Conservation (phyloP, 2,329 filamentous ascomycete genomes). For the Colletotrichum plurivorum region DNA sequence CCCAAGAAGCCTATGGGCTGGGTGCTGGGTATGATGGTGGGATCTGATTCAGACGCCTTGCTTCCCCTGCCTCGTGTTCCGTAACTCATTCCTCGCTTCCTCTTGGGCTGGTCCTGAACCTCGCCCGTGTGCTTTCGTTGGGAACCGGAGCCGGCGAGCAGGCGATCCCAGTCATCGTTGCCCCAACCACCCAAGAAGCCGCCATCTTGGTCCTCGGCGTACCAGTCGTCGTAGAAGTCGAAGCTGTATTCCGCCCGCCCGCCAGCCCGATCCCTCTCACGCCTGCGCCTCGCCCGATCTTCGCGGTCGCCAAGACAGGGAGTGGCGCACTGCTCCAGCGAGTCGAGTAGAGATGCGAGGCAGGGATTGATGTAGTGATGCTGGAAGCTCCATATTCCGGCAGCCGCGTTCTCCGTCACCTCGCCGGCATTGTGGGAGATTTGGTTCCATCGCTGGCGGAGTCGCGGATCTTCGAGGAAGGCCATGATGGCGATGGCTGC, state of each 20-base stretch:
- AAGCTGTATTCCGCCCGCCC: constrained; percentile 87
- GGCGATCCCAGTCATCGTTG: constrained; percentile 85
- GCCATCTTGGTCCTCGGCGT: constrained; percentile 69
- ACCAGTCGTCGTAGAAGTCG: constrained; percentile 99
- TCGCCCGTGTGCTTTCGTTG: constrained; percentile 54
- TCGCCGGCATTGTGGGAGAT: constrained; percentile 91
- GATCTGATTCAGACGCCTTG: constrained; percentile 74
- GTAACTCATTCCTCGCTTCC: constrained; percentile 91
- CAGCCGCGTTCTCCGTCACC: constrained; percentile 92
- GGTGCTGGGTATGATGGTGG: constrained; percentile 90
- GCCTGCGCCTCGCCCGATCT: constrained; percentile 77
- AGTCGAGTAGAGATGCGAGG: constrained; percentile 75
- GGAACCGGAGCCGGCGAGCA: constrained; percentile 79
- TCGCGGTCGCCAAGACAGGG: constrained; percentile 81
- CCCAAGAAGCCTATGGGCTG: constrained; percentile 89
- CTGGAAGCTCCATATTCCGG: constrained; percentile 89
- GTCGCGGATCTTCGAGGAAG: constrained; percentile 84
- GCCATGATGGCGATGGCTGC: constrained; percentile 59
- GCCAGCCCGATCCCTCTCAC: constrained; percentile 72
- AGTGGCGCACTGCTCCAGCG: constrained; percentile 80
- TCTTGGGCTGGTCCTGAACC: constrained; percentile 74
- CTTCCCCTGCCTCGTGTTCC: constrained; percentile 70
- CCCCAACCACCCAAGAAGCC: constrained; percentile 79
- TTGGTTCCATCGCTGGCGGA: constrained; percentile 94
- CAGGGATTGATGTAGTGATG: constrained; percentile 90